phyloP scores from a whole-genome alignment of 768 basidiomycete species.

The Pisolithus albus region DNA sequence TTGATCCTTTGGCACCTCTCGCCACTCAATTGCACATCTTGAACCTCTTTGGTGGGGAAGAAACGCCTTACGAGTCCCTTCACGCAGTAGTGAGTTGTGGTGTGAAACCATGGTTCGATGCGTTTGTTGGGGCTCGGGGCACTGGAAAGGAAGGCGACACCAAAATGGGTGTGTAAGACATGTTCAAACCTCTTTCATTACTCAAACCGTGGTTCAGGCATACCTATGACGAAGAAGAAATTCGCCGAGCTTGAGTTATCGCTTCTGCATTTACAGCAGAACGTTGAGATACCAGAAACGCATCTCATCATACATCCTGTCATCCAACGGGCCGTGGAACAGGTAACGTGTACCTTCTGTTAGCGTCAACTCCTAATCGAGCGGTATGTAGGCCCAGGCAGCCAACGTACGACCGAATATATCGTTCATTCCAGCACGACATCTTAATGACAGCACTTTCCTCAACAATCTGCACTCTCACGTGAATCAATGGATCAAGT shows the following conservation, averaged over 20 bases:
- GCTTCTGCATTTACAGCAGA: slow-evolving; percentile 92
- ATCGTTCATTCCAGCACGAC: slow-evolving; percentile 63
- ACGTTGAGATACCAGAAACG: slow-evolving; percentile 98
- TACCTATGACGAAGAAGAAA: slow-evolving; percentile 98
- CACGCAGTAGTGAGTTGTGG: slow-evolving; percentile 93
- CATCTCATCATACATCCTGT: slow-evolving; percentile 86
- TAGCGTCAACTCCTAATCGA: slow-evolving; percentile 28
- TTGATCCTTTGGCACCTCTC: slow-evolving; percentile 77
- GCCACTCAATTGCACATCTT: slow-evolving; percentile 85
- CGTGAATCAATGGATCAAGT: slow-evolving; percentile 97
- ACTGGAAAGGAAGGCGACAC: slow-evolving; percentile 69
- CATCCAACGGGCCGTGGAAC: slow-evolving; percentile 83
- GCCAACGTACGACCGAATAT: slow-evolving; percentile 60
- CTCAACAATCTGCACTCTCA: slow-evolving; percentile 89
- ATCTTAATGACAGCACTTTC: slow-evolving; percentile 83
- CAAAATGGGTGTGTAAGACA: slow-evolving; percentile 61
- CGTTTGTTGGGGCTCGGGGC: slow-evolving; percentile 83
- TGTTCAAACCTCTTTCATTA: not conserved
- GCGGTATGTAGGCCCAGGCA: slow-evolving; percentile 35
- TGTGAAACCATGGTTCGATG: slow-evolving; percentile 98
- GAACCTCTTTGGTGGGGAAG: slow-evolving; percentile 83
- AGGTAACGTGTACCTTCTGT: slow-evolving; percentile 28
- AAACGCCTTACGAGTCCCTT: slow-evolving; percentile 90
- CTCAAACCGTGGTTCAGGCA: slow-evolving; percentile 39
- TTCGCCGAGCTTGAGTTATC: slow-evolving; percentile 96